Conservation (phyloP, 192 early-diverging fungal species). For the Mortierella hygrophila region DNA sequence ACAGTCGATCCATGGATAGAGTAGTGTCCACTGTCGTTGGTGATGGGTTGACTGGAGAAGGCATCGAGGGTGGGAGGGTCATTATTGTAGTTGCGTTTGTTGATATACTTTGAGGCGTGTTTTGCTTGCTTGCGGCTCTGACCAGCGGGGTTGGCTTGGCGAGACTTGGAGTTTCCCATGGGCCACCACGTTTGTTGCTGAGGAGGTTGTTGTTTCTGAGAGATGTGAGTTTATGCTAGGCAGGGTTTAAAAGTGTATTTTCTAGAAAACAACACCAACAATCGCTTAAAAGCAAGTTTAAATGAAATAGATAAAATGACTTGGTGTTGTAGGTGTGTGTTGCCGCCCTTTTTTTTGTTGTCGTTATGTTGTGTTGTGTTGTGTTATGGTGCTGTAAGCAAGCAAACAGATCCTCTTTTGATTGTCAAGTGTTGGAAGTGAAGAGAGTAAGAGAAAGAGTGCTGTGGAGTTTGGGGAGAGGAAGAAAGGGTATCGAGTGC, state of each 20-base stretch:
- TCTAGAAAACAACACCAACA: neutral
- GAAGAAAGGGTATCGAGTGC: neutral
- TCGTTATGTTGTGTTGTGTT: neutral
- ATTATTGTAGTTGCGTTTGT: neutral
- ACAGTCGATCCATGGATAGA: constrained; percentile 21
- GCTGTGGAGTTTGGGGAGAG: neutral
- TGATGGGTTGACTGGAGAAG: neutral
- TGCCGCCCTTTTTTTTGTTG: constrained; percentile 3
- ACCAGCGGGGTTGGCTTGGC: constrained; percentile 25
- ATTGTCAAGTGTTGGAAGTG: neutral
- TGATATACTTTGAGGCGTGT: neutral
- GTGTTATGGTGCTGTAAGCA: neutral
- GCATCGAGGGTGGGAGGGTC: neutral
- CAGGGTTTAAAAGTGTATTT: neutral
- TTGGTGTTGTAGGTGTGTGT: neutral
- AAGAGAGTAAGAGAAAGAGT: neutral
- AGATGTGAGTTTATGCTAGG: neutral
- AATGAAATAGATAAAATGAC: neutral
- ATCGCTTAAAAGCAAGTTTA: neutral
- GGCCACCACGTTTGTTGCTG: neutral
- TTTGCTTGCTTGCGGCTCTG: constrained; percentile 22
- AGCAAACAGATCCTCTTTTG: neutral
- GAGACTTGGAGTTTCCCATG: constrained; percentile 53
- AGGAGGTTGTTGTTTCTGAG: neutral
- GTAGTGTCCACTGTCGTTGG: constrained; percentile 43